Conservation (phyloP, 2,329 filamentous ascomycete genomes). For the Clonostachys sp. region DNA sequence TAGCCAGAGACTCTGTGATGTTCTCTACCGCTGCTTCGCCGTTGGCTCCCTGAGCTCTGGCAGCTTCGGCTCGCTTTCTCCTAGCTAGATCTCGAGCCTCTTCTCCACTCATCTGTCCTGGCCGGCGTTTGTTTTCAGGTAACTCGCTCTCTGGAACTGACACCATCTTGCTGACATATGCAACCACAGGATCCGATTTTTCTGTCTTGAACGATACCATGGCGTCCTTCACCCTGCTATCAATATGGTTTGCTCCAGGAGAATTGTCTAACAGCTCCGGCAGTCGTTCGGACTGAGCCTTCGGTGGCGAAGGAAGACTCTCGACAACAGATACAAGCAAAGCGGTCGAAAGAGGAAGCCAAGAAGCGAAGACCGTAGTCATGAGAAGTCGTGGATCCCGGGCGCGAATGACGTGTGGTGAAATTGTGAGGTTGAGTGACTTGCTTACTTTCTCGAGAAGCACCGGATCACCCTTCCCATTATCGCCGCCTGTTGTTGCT, state of each 20-base stretch:
- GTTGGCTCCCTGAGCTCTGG: constrained; percentile 64
- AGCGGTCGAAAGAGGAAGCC: constrained; percentile 90
- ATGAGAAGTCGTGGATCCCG: constrained; percentile 80
- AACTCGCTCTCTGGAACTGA: constrained; percentile 90
- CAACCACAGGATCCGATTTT: constrained; percentile 73
- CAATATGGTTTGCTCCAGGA: constrained; percentile 70
- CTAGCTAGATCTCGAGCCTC: constrained; percentile 85
- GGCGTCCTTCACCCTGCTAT: constrained; percentile 66
- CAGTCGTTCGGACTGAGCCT: constrained; percentile 75
- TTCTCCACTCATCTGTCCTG: constrained; percentile 73
- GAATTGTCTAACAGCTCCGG: constrained; percentile 75
- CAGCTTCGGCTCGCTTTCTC: constrained; percentile 85
- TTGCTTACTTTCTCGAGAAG: constrained; percentile 94
- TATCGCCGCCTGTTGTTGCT: constrained; percentile 78
- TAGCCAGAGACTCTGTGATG: constrained; percentile 57
- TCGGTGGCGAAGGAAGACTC: constrained; percentile 78
- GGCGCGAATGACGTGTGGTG: constrained; percentile 78
- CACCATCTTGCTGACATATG: constrained; percentile 98
- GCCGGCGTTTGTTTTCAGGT: constrained; percentile 73
- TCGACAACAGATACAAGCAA: constrained; percentile 92
- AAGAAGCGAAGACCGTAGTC: constrained; percentile 80
- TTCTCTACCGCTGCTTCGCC: constrained; percentile 47
- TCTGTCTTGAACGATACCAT: constrained; percentile 75
- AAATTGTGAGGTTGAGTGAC: constrained; percentile 77
- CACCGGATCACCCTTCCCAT: constrained; percentile 75